A percentile compares a stretch with the other conserved stretches of the same genome.
Conservation (phyloP, 805 yeast species). For the Metschnikowia colocasiae region DNA sequence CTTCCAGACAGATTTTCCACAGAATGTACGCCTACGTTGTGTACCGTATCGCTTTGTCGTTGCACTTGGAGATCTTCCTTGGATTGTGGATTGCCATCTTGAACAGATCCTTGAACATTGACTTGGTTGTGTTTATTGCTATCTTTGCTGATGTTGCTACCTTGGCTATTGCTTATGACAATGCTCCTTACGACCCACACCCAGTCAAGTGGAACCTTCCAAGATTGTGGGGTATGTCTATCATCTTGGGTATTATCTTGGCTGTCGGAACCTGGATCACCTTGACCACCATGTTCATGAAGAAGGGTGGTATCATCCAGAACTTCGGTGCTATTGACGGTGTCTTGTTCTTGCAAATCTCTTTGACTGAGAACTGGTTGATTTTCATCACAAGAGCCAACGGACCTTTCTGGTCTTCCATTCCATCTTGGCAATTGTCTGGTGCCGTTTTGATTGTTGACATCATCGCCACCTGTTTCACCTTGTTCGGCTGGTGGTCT, state of each 20-base stretch:
- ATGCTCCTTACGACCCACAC: conserved; percentile 88
- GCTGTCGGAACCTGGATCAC: conserved; percentile 95
- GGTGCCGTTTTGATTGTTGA: conserved; percentile 92
- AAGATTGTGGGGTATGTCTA: conserved; percentile 96
- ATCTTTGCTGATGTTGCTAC: conserved; percentile 97
- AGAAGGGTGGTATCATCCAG: conserved; percentile 91
- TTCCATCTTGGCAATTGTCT: conserved; percentile 94
- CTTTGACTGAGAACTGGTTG: conserved; percentile 95
- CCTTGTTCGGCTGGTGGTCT: conserved; percentile 96
- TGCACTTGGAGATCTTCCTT: conserved; percentile 90
- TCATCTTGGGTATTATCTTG: conserved; percentile 76
- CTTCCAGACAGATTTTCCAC: conserved; percentile 95
- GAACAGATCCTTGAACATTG: conserved; percentile 80
- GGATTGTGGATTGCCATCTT: conserved; percentile 97
- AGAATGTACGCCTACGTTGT: conserved; percentile 98
- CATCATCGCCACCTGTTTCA: conserved; percentile 86
- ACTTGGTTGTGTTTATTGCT: conserved; percentile 93
- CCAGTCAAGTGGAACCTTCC: conserved; percentile 98
- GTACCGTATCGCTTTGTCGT: conserved; percentile 94
- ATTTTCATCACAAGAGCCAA: conserved; percentile 94
- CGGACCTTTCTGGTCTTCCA: conserved; percentile 98
- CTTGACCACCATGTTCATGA: conserved; percentile 87
- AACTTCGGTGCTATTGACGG: conserved; percentile 94
- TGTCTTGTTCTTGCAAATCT: conserved; percentile 88
- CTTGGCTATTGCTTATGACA: conserved; percentile 94